These are phyloP conservation scores for Ustilago shanxiensis DNA, from an alignment of 1,284 basidiomycete genomes.

Conservation along the genomic window DNA sequence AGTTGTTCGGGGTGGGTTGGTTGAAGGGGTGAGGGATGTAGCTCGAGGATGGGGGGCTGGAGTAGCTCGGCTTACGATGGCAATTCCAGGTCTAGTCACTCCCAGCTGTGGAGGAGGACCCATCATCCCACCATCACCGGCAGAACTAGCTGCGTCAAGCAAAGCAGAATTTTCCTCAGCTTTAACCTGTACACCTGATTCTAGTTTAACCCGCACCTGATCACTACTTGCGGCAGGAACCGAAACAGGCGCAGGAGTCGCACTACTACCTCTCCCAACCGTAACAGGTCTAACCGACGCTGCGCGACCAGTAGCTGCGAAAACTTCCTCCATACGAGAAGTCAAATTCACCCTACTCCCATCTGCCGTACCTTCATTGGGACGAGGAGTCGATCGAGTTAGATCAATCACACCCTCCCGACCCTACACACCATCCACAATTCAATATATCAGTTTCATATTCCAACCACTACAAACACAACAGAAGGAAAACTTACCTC, in stretches of 20 bases:
- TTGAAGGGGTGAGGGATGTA: too few relatives aligned
- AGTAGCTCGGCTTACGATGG: too few relatives aligned
- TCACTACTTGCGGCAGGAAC: neutral
- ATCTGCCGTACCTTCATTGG: neutral
- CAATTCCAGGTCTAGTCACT: neutral
- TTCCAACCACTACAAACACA: too few relatives aligned
- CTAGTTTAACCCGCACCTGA: neutral
- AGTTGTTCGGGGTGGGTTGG: too few relatives aligned
- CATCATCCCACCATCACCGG: neutral
- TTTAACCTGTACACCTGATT: neutral
- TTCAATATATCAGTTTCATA: too few relatives aligned
- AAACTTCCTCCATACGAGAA: neutral
- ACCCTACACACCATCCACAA: neutral
- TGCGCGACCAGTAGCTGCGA: constrained; percentile 1
- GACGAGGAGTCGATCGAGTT: neutral
- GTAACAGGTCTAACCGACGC: too few relatives aligned
- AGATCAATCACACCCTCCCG: neutral
- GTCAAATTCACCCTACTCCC: neutral
- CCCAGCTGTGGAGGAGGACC: neutral
- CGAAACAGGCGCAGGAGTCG: neutral
- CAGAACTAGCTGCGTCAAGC: neutral
- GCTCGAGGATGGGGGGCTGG: too few relatives aligned
- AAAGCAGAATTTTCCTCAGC: neutral
- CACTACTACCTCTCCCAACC: too few relatives aligned
- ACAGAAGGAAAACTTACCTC: neutral